Conservation (phyloP, 257 asterid species). For the Vinca minor region DNA sequence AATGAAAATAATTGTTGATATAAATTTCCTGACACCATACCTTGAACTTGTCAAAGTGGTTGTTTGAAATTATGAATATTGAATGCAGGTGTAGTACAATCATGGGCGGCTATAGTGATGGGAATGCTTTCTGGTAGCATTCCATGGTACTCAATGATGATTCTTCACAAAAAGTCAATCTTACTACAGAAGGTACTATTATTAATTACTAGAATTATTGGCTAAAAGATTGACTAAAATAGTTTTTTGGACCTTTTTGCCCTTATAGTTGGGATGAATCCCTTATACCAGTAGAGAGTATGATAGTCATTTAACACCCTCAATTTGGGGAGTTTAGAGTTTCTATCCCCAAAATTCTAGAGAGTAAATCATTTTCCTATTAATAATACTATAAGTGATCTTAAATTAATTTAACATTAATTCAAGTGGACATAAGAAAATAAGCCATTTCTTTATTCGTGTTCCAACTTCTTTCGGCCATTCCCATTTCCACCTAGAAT, state of each 20-base stretch:
- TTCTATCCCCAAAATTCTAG: no score
- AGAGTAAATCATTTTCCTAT: no score
- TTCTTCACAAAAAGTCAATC: conserved; percentile 79
- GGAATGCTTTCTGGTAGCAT: conserved; percentile 73
- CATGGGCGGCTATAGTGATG: conserved; percentile 91
- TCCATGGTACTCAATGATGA: conserved; percentile 90
- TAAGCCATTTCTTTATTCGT: neutral
- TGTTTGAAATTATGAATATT: neutral
- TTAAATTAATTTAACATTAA: neutral
- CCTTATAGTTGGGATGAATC: no score
- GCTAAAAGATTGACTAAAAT: no score
- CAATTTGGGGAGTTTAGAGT: no score
- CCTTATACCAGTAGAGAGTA: no score
- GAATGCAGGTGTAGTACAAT: conserved; percentile 63
- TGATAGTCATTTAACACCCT: no score
- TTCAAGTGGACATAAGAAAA: neutral
- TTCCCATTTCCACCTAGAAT: neutral
- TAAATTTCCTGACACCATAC: neutral
- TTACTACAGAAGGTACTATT: conserved; percentile 57
- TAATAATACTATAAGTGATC: no score
- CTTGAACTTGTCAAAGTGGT: neutral
- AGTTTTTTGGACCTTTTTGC: no score
- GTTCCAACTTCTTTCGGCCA: neutral
- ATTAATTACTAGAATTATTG: no score
- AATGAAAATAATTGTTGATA: neutral